Percentiles rank a stretch among this genome's conserved stretches.
Evolutionary conservation across 1,284 basidiomycete genomes (phyloP).

Genomic region (Rhizoctonia solani): DNA sequence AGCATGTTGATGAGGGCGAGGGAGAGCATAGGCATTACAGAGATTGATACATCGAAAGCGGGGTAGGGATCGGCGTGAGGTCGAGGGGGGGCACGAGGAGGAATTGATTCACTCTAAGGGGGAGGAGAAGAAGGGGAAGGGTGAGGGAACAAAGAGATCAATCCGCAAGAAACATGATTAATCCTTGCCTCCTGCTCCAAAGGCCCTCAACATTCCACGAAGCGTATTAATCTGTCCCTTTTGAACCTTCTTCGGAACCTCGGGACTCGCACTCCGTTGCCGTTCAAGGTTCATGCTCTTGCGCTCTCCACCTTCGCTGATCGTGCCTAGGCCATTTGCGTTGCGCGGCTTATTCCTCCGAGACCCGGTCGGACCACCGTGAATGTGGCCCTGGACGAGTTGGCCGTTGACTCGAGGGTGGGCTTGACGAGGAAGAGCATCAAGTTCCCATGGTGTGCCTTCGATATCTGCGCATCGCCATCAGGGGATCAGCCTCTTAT

Average conservation of each 20-base stretch:
- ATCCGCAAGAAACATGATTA: conserved; percentile 7
- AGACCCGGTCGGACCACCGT: conserved; percentile 43
- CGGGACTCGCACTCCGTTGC: conserved; percentile 39
- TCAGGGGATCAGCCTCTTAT: background rate
- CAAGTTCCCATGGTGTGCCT: conserved; percentile 73
- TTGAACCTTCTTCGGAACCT: conserved; percentile 72
- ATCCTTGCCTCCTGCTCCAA: conserved; percentile 33
- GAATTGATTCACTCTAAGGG: too few relatives aligned
- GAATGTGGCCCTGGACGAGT: conserved; percentile 56
- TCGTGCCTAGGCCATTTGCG: conserved; percentile 61
- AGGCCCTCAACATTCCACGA: conserved; percentile 79
- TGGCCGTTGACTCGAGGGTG: conserved; percentile 54
- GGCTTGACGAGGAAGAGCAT: conserved; percentile 65
- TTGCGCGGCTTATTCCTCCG: conserved; percentile 20
- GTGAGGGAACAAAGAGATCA: too few relatives aligned
- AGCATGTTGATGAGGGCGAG: too few relatives aligned
- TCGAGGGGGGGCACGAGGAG: too few relatives aligned
- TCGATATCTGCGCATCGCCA: conserved; percentile 58
- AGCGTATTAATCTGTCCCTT: conserved; percentile 81
- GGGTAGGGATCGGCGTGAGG: too few relatives aligned
- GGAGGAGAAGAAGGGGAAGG: too few relatives aligned
- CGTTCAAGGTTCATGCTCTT: conserved; percentile 34
- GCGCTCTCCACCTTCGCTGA: too few relatives aligned
- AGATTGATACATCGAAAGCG: too few relatives aligned
- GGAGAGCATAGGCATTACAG: too few relatives aligned